phyloP scores from a whole-genome alignment of 2,329 filamentous ascomycete genomes.

The Cylindrodendrum hubeiense region DNA sequence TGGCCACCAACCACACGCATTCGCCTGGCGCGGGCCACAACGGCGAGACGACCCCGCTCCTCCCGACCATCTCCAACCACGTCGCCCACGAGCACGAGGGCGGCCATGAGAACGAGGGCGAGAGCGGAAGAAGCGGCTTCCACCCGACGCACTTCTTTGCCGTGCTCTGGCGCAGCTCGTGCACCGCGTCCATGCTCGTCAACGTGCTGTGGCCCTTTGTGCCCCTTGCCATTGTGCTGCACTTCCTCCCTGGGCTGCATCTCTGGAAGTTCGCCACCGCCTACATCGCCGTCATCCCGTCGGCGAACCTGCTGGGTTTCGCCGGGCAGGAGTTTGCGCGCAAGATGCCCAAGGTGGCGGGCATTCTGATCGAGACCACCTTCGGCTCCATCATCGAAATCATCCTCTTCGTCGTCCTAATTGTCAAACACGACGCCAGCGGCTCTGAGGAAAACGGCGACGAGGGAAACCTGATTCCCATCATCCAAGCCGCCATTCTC shows the following conservation, averaged over 20 bases:
- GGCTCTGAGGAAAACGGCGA: conserved; percentile 38
- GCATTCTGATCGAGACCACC: conserved; percentile 62
- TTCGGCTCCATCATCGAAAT: conserved; percentile 77
- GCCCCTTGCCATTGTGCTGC: conserved; percentile 57
- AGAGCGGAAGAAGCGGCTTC: conserved; percentile 59
- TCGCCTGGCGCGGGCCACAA: not conserved
- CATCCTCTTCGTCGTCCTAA: conserved; percentile 74
- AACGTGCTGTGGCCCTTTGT: conserved; percentile 64
- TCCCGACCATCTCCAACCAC: conserved; percentile 38
- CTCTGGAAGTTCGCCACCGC: conserved; percentile 60
- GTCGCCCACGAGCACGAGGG: conserved; percentile 22
- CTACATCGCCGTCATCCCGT: conserved; percentile 63
- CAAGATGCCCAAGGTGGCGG: conserved; percentile 73
- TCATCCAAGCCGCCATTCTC: conserved; percentile 77
- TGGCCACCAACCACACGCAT: conserved; percentile 4
- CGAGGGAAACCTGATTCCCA: conserved; percentile 60
- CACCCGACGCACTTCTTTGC: conserved; percentile 55
- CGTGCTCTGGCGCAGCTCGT: conserved; percentile 58
- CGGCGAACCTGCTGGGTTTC: conserved; percentile 62
- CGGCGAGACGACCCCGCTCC: conserved; percentile 44
- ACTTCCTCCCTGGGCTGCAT: conserved; percentile 49
- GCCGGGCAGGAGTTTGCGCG: conserved; percentile 69
- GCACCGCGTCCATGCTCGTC: conserved; percentile 58
- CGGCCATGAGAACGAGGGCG: conserved; percentile 51
- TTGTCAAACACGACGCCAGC: conserved; percentile 51